phyloP scores from a whole-genome alignment of 805 yeast species.

The Danielia oregonensis region DNA sequence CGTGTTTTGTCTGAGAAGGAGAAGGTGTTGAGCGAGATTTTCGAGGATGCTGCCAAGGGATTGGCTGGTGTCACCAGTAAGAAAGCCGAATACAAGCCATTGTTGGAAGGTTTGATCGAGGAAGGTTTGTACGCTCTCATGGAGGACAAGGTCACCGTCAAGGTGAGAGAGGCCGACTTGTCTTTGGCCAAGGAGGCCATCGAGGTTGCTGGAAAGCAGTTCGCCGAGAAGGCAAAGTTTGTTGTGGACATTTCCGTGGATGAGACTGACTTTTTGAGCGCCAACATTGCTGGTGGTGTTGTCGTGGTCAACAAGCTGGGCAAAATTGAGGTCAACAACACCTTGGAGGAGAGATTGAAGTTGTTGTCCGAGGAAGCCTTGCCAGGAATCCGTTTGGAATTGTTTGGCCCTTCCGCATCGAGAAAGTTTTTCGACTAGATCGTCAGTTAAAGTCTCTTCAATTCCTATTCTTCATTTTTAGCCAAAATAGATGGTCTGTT shows the following conservation, averaged over 20 bases:
- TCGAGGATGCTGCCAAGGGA: conserved; percentile 62
- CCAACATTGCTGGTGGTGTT: conserved; percentile 81
- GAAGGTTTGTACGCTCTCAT: conserved; percentile 69
- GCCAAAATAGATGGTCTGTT: background rate
- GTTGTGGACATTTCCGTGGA: conserved; percentile 54
- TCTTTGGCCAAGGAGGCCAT: conserved; percentile 57
- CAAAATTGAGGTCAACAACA: conserved; percentile 85
- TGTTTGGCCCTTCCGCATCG: conserved; percentile 79
- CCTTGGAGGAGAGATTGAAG: conserved; percentile 89
- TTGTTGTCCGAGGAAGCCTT: conserved; percentile 78
- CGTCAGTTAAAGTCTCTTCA: no score
- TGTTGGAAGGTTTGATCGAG: conserved; percentile 73
- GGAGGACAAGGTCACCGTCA: conserved; percentile 64
- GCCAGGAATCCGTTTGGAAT: conserved; percentile 87
- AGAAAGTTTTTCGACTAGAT: conserved; percentile 85
- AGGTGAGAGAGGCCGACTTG: conserved; percentile 65
- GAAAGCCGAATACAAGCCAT: conserved; percentile 56
- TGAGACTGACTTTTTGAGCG: conserved; percentile 54
- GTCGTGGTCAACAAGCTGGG: conserved; percentile 66
- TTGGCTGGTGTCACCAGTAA: conserved; percentile 58
- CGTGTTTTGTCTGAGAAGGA: conserved; percentile 82
- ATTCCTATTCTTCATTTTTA: background rate
- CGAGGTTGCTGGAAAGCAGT: conserved; percentile 58
- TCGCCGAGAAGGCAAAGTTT: conserved; percentile 58
- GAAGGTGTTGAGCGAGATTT: conserved; percentile 68